Base-by-base conservation (phyloP, 2,329 filamentous ascomycete genomes). In the Hypoxylon rubiginosum region DNA sequence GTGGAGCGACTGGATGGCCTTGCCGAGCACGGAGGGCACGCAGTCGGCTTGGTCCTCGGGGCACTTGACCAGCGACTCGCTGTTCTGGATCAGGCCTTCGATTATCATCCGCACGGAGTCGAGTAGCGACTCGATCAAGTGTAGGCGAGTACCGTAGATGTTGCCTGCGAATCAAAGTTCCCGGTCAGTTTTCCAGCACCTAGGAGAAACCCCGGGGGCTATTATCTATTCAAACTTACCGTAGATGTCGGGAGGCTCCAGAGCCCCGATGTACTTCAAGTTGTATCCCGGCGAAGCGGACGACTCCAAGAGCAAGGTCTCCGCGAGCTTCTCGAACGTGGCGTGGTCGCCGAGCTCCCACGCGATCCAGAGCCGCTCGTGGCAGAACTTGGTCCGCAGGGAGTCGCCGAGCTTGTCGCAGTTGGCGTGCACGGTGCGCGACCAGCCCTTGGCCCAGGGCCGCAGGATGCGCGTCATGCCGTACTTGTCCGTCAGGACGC, bases 401-500 rank as follows among this genome's bases (percentile, higher is more conserved):
- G 63, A 62, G 5, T 53, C 36, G 10, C 66, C 63, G 9, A 64
- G 49, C 30, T 66, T 66, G 30, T 61, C 61, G 32, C 58, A 62
- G 32, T 64, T 51, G 10, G 32, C 36, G 57, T 70, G 64, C 24
- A 46, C 53, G 46, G 63, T 59, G 11, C 61, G 48, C 43, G 66
- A 65, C 69, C 71, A 72, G 30, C 64, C 66, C 34, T 32, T 64
- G 10, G 71, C 71, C 71, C 71, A 71, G 21, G 71, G 71, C 21
- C 58, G 57, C 2, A 71, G n/a, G 52, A 70, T 26, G 21, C 62
- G 67, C 10, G 67, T 56, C 67, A 72, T 69, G 48, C 65, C 67
- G 41, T 70, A 72, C 48, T 72, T 72, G 32, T 72, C 67, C 10
- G 69, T 62, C 41, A 71, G 32, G 8, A 70, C 64, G 26, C 57